Evolutionary conservation across 2,329 filamentous ascomycete genomes (phyloP).

Genomic region (Didymosphaeria variabile): DNA sequence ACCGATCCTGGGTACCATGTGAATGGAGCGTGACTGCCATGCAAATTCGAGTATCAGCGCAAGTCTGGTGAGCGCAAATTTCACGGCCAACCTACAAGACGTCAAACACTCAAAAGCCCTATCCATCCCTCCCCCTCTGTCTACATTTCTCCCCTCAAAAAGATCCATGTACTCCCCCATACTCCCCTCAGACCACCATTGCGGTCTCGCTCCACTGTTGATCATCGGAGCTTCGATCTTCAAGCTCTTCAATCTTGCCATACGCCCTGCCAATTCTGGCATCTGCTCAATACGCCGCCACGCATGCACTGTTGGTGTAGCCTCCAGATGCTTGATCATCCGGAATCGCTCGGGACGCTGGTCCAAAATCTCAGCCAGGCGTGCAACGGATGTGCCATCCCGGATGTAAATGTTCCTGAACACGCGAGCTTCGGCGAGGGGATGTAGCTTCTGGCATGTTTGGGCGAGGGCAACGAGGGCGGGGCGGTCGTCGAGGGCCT

Average conservation of each 20-base stretch:
- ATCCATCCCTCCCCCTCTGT: background rate
- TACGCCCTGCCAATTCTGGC: constrained; percentile 12
- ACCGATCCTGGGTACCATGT: background rate
- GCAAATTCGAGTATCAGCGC: background rate
- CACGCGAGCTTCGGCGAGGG: constrained; percentile 17
- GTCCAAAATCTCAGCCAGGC: constrained; percentile 4
- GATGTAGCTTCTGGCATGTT: constrained; percentile 10
- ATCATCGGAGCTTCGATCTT: constrained; percentile 11
- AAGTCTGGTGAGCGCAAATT: no score
- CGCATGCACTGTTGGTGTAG: background rate
- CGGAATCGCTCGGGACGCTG: background rate
- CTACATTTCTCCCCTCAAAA: constrained; percentile 4
- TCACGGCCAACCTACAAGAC: background rate
- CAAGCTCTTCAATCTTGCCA: constrained; percentile 7
- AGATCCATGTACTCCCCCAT: constrained; percentile 6
- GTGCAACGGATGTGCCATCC: background rate
- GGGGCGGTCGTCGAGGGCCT: background rate
- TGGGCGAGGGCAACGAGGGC: constrained; percentile 15
- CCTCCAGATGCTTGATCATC: constrained; percentile 6
- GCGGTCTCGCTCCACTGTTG: background rate
- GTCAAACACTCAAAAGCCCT: constrained; percentile 7
- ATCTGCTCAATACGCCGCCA: constrained; percentile 11
- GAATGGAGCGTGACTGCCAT: constrained; percentile 12
- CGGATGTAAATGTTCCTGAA: constrained; percentile 14
- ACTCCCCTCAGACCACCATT: background rate